These are phyloP conservation scores for Cryptococcus hybrid DNA, from an alignment of 1,284 basidiomycete species.

Conservation along the genomic window DNA sequence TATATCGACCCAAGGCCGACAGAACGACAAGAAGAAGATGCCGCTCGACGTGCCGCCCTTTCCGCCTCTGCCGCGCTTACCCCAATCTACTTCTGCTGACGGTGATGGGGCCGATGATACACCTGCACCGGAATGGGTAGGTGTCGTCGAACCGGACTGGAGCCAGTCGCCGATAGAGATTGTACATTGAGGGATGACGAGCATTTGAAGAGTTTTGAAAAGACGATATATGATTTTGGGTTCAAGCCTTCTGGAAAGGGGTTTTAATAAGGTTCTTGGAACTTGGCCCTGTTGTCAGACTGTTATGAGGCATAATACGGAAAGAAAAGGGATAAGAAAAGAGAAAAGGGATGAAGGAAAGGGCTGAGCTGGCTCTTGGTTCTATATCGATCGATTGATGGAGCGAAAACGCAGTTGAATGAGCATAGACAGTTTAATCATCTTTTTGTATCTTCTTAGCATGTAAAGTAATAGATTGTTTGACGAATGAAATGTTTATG, in stretches of 20 bases:
- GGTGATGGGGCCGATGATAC: background rate
- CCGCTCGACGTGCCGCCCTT: background rate
- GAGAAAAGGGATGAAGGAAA: no score
- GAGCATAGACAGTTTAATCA: no score
- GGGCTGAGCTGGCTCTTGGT: no score
- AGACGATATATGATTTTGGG: slow-evolving; percentile 41
- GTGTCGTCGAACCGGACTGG: slow-evolving; percentile 22
- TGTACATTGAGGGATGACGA: slow-evolving; percentile 39
- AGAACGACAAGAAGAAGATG: slow-evolving; percentile 25
- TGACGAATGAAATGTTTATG: no score
- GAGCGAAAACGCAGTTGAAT: no score
- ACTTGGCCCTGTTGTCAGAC: background rate
- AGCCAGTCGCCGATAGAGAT: slow-evolving; percentile 43
- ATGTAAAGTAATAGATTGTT: no score
- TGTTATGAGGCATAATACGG: no score
- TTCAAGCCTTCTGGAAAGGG: slow-evolving; percentile 44
- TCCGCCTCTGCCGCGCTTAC: no score
- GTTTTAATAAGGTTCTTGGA: slow-evolving; percentile 21
- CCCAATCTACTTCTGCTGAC: no score
- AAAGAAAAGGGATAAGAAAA: no score
- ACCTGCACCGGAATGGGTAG: slow-evolving; percentile 7
- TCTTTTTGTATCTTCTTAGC: no score
- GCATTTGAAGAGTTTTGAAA: slow-evolving; percentile 42
- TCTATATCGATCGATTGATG: no score
- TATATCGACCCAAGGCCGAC: slow-evolving; percentile 39